Percentiles rank a stretch among this genome's conserved stretches.
Evolutionary conservation across 257 asterid species (phyloP).

Genomic region (Ilex aquifolium): DNA sequence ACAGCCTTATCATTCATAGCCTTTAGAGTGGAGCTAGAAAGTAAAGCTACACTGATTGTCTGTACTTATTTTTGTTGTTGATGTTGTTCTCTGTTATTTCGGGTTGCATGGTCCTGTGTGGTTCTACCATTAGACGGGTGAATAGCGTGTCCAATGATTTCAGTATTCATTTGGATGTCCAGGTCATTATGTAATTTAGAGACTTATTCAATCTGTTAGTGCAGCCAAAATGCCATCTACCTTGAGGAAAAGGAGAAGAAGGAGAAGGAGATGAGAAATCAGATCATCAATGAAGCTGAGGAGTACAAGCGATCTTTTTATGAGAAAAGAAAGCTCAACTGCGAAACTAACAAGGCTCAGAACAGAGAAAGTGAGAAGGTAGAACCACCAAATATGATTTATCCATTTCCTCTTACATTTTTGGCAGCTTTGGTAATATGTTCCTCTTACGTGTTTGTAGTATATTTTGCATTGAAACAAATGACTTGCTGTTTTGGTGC

Average conservation of each 20-base stretch:
- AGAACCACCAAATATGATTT: neutral
- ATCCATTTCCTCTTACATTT: neutral
- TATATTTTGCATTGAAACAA: neutral
- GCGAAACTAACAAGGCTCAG: conserved; percentile 58
- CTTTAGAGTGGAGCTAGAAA: too few relatives aligned
- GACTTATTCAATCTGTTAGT: neutral
- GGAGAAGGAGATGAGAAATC: conserved; percentile 79
- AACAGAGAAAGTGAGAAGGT: conserved; percentile 90
- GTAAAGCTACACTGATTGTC: too few relatives aligned
- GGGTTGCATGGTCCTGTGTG: too few relatives aligned
- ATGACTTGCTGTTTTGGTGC: conserved; percentile 10
- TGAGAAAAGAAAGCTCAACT: conserved; percentile 57
- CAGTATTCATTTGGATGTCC: too few relatives aligned
- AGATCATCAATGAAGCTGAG: conserved; percentile 80
- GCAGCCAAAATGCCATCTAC: conserved; percentile 75
- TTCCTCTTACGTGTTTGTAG: neutral
- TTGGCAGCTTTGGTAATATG: too few relatives aligned
- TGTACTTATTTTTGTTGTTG: too few relatives aligned
- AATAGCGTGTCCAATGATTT: too few relatives aligned
- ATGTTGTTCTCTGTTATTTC: too few relatives aligned
- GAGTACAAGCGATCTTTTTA: conserved; percentile 70
- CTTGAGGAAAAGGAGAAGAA: conserved; percentile 91
- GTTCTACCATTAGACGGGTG: too few relatives aligned
- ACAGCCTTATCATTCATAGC: too few relatives aligned
- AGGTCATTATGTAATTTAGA: conserved; percentile 3